Evolutionary conservation across 2,329 filamentous ascomycete genomes (phyloP).

Genomic region (Aspergillus sp.): DNA sequence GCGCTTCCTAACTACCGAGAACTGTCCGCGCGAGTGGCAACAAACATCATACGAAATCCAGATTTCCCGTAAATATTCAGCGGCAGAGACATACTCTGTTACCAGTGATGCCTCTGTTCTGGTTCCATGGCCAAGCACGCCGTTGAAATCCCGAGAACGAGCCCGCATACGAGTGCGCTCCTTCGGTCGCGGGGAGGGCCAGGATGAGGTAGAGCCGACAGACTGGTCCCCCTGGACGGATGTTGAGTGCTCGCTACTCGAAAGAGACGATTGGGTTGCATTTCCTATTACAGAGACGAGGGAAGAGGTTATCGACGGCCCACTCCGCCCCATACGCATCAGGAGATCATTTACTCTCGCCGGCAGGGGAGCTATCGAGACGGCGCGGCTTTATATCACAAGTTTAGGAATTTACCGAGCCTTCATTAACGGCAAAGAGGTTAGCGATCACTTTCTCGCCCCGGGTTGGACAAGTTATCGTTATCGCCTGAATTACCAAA

Average conservation of each 20-base stretch:
- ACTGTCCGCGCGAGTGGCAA: conserved; percentile 20
- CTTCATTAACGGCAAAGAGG: conserved; percentile 47
- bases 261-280: background rate
- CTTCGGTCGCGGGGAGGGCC: background rate
- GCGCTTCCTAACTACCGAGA: conserved; percentile 18
- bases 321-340: conserved; percentile 23
- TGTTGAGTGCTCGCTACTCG: background rate
- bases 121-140: background rate
- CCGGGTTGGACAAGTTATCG: conserved; percentile 57
- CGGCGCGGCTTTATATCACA: conserved; percentile 50
- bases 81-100: background rate
- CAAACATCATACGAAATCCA: conserved; percentile 30
- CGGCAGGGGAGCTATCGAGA: conserved; percentile 6
- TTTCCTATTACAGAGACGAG: background rate
- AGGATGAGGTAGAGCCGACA: background rate
- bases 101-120: background rate
- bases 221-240: conserved; percentile 4
- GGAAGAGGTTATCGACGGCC: background rate
- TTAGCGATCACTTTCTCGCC: conserved; percentile 30
- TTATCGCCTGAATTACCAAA: conserved; percentile 52
- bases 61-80: background rate
- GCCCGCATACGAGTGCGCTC: conserved; percentile 1
- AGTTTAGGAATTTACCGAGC: conserved; percentile 49
- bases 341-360: conserved; percentile 29
- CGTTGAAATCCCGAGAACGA: background rate